Percentiles rank a stretch among this genome's conserved stretches.
Conservation (phyloP, 1,284 basidiomycete genomes). For the Golubevia pallescens region DNA sequence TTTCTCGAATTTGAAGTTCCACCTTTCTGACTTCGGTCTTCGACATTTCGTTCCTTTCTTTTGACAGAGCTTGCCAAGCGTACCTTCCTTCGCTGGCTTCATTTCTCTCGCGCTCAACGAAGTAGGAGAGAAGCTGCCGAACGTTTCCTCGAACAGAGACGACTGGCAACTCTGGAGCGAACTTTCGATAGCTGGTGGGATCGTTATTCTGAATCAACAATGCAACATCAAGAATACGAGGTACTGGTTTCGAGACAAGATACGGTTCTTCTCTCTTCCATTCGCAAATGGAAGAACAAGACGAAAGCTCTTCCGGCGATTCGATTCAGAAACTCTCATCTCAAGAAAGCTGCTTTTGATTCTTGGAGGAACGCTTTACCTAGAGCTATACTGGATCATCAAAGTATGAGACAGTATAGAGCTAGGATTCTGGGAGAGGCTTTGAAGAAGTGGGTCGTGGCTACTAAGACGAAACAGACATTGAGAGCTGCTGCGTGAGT, state of each 20-base stretch:
- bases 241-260: slow-evolving; percentile 29
- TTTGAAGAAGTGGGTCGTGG: slow-evolving; percentile 5
- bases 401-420: slow-evolving; percentile 1
- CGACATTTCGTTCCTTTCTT: too few relatives aligned
- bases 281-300: slow-evolving; percentile 21
- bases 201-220: slow-evolving; percentile 14
- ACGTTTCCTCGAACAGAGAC: not conserved
- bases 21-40: too few relatives aligned
- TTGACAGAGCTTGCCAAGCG: not conserved
- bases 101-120: slow-evolving; percentile 9
- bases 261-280: slow-evolving; percentile 9
- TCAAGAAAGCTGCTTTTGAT: slow-evolving; percentile 13
- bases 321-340: slow-evolving; percentile 21
- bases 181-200: slow-evolving; percentile 19
- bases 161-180: not conserved
- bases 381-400: slow-evolving; percentile 9
- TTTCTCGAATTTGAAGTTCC: too few relatives aligned
- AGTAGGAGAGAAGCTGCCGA: slow-evolving; percentile 7
- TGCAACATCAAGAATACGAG: slow-evolving; percentile 25
- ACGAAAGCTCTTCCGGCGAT: slow-evolving; percentile 27
- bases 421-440: slow-evolving; percentile 7
- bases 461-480: slow-evolving; percentile 8
- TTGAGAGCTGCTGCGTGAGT: slow-evolving; percentile 10
- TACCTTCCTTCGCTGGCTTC: slow-evolving; percentile 22
- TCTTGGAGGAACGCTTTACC: slow-evolving; percentile 22